These are phyloP conservation scores for Immersiporthe knoxdaviesiana DNA, from an alignment of 2,329 filamentous ascomycete genomes.

Conservation along the genomic window DNA sequence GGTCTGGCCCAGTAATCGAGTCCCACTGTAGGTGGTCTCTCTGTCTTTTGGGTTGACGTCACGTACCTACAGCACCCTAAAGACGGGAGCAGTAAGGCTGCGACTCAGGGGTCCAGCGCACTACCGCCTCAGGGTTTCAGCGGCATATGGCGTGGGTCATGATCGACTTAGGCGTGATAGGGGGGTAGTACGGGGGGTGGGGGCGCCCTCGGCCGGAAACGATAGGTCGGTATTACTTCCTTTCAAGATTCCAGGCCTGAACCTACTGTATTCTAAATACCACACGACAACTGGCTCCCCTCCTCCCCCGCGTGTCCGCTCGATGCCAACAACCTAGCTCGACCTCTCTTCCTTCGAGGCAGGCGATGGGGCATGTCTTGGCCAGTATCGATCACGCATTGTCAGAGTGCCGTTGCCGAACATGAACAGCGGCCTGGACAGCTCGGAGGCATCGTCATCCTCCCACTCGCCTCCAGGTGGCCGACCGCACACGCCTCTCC, in stretches of 20 bases:
- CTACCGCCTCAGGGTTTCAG: not conserved
- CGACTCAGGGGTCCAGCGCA: constrained; percentile 1
- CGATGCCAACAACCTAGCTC: constrained; percentile 15
- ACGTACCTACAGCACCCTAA: not conserved
- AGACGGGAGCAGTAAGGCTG: not conserved
- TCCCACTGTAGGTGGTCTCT: not conserved
- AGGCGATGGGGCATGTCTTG: constrained; percentile 25
- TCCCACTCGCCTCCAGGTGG: constrained; percentile 35
- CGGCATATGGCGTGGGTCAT: not conserved
- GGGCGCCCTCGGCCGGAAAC: not conserved
- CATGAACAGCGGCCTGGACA: constrained; percentile 30
- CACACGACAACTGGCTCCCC: not conserved
- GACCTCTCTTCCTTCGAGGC: constrained; percentile 14
- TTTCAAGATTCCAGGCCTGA: not conserved
- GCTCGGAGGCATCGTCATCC: constrained; percentile 35
- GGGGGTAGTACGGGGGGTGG: too few species aligned
- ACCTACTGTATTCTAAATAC: not conserved
- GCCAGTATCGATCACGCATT: constrained; percentile 18
- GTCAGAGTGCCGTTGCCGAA: constrained; percentile 24
- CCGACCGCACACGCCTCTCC: constrained; percentile 41
- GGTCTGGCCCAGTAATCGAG: not conserved
- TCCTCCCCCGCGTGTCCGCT: not conserved
- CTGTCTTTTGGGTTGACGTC: constrained; percentile 2
- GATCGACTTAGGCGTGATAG: not conserved
- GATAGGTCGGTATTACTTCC: not conserved